Base-by-base conservation (phyloP, 352 stramenopile genomes). In the Phytopythium helicoides region DNA sequence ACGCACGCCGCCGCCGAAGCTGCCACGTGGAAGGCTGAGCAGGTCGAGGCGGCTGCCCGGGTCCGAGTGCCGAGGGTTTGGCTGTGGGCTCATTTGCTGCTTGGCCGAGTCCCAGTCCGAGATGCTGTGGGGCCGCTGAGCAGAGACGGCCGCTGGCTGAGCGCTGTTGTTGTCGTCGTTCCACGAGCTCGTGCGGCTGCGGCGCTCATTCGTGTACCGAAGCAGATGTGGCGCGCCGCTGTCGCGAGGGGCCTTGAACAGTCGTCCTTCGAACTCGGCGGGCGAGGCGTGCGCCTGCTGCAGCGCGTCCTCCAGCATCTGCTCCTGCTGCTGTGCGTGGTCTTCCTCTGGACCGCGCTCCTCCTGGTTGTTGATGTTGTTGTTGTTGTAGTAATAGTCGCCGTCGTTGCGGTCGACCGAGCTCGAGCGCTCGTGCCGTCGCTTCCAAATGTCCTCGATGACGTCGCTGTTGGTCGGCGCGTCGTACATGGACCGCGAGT, bases 11-110 rank as follows among this genome's bases (percentile, higher is more conserved):
- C 64, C 56, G 10, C 62, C 69, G 41, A 81, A 77, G 49, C 74
- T 80, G 36, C 67, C 75, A 39, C 76, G 70, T 0, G 73, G 62
- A 22, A 92, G 87, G 57, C 68, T 89, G 4, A 92, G 66, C 56
- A 92, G 62, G 44, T 92, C 81, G 18, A 83, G 85, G 36, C 74
- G 76, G 56, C 62, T 14, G 4, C 81, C 81, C 22, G 81, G 81
- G 60, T 92, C 81, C 34, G 81, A 92, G 58, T 89, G 79, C 58
- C 81, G 81, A 9, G 68, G 71, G 3, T 44, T 54, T 28, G 46
- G 54, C 26, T 68, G 72, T 52, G 46, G 49, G 54, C 34, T 66
- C 26, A 58, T 35, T 56, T 86, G 73, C 60, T 69, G 76, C 47
- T 78, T 71, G 37, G 79, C 44, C 21, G 26, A 66, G 40, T 82